phyloP scores from a whole-genome alignment of 2,329 filamentous ascomycete genomes.

The Chalaropsis thielavioides region DNA sequence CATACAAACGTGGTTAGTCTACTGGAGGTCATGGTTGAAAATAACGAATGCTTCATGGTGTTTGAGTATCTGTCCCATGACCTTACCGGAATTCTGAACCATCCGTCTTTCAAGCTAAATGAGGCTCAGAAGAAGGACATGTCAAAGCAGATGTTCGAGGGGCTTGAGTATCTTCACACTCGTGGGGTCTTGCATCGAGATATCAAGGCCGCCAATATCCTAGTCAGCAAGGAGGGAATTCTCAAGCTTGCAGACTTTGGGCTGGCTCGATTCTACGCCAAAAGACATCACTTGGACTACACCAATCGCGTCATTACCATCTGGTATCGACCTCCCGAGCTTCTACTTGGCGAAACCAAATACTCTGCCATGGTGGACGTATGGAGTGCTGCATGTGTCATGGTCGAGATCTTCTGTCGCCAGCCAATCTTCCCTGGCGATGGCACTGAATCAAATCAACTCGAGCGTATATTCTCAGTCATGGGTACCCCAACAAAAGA shows the following conservation, averaged over 20 bases:
- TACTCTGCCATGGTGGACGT: conserved; percentile 86
- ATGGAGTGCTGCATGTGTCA: conserved; percentile 93
- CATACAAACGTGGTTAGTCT: conserved; percentile 72
- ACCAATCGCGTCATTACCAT: conserved; percentile 98
- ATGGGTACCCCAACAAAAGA: conserved; percentile 72
- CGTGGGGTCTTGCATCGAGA: conserved; percentile 91
- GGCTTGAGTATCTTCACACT: conserved; percentile 82
- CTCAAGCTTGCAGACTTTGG: conserved; percentile 94
- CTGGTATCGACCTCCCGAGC: conserved; percentile 86
- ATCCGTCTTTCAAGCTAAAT: conserved; percentile 78
- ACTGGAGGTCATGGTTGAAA: conserved; percentile 93
- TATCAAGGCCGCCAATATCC: conserved; percentile 95
- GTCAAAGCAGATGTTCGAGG: conserved; percentile 83
- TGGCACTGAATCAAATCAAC: conserved; percentile 85
- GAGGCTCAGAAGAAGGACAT: conserved; percentile 82
- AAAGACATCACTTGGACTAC: conserved; percentile 80
- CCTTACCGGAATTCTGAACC: conserved; percentile 84
- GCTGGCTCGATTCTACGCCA: conserved; percentile 88
- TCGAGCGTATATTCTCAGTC: conserved; percentile 91
- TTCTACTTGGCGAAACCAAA: conserved; percentile 79
- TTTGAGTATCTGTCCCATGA: conserved; percentile 97
- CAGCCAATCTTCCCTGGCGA: conserved; percentile 92
- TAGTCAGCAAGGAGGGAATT: conserved; percentile 77
- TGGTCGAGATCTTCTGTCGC: conserved; percentile 90
- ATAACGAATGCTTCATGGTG: conserved; percentile 98